Evolutionary conservation across 495 filamentous ascomycete genomes (phyloP).

Genomic region (Annulohypoxylon bovei): DNA sequence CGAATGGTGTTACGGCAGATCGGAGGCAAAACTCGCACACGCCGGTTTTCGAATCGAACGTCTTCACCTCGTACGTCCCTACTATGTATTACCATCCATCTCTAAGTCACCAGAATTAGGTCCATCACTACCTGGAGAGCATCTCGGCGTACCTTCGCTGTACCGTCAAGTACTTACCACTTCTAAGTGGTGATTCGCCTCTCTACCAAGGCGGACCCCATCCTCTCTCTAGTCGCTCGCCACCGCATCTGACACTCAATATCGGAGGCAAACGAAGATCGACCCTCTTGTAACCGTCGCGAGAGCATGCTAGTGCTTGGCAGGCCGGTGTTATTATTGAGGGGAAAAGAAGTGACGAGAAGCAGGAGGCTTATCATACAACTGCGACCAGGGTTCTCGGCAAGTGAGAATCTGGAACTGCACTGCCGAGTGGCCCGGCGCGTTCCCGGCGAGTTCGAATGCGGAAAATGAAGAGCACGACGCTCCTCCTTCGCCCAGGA

Average conservation of each 20-base stretch:
- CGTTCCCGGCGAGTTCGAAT: constrained; percentile 31
- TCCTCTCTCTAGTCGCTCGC: constrained; percentile 22
- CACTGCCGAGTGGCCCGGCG: constrained; percentile 31
- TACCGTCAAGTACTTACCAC: constrained; percentile 21
- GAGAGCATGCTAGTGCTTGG: constrained; percentile 29
- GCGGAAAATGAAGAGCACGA: constrained; percentile 34
- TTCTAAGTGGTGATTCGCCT: constrained; percentile 9
- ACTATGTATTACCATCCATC: constrained; percentile 8
- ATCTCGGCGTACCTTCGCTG: constrained; percentile 18
- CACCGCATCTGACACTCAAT: constrained; percentile 18
- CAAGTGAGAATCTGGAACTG: constrained; percentile 42
- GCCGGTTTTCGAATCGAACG: constrained; percentile 13
- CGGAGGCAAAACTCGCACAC: constrained; percentile 8
- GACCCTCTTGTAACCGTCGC: constrained; percentile 20
- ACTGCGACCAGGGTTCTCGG: constrained; percentile 27
- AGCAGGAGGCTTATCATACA: constrained; percentile 28
- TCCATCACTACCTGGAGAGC: neutral
- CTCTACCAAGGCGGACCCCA: constrained; percentile 2
- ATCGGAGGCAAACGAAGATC: constrained; percentile 25
- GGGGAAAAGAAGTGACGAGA: constrained; percentile 27
- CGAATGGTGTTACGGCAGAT: constrained; percentile 8
- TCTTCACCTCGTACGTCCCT: constrained; percentile 16
- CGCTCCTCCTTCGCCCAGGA: constrained; percentile 23
- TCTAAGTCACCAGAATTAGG: constrained; percentile 1
- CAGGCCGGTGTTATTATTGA: constrained; percentile 29